A percentile compares a stretch with the other conserved stretches of the same genome.
Evolutionary conservation across 83 land plant species (phyloP).

Genomic region (Diphasiastrum complanatum): DNA sequence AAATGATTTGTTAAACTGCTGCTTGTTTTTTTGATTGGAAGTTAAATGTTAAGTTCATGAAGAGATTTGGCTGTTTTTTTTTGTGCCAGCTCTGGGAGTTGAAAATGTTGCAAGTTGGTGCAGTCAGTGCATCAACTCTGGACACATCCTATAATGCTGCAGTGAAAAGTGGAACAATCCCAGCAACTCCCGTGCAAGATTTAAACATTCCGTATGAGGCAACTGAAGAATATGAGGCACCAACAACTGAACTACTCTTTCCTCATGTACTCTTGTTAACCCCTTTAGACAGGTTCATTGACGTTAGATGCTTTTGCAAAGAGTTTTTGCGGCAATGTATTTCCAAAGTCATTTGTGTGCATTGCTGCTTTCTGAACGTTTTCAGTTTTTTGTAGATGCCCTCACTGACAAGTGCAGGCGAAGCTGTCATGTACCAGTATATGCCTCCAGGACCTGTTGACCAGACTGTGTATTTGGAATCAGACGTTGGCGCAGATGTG

Average conservation of each 20-base stretch:
- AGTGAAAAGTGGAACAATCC: neutral
- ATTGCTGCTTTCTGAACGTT: too few species aligned
- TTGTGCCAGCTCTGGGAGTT: too few species aligned
- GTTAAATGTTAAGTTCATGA: too few species aligned
- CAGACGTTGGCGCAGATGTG: neutral
- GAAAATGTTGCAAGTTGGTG: slow-evolving; percentile 9
- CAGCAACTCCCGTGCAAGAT: slow-evolving; percentile 8
- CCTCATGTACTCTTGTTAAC: too few species aligned
- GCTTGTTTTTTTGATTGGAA: too few species aligned
- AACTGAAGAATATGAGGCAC: slow-evolving; percentile 2
- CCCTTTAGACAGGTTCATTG: too few species aligned
- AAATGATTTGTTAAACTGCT: too few species aligned
- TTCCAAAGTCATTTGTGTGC: too few species aligned
- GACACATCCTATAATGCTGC: too few species aligned
- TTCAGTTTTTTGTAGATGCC: neutral
- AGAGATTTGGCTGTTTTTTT: too few species aligned
- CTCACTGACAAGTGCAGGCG: neutral
- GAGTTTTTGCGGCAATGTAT: too few species aligned
- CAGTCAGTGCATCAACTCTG: neutral
- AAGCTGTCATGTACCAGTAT: slow-evolving; percentile 1
- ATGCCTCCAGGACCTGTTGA: neutral
- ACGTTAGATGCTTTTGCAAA: too few species aligned
- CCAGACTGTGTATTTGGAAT: neutral
- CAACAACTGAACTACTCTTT: slow-evolving; percentile 4
- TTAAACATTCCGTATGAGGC: slow-evolving; percentile 14